A percentile compares a stretch with the other conserved stretches of the same genome.
Evolutionary conservation across 306 rosid species (phyloP).

Genomic region (Elaeagnus macrophylla): DNA sequence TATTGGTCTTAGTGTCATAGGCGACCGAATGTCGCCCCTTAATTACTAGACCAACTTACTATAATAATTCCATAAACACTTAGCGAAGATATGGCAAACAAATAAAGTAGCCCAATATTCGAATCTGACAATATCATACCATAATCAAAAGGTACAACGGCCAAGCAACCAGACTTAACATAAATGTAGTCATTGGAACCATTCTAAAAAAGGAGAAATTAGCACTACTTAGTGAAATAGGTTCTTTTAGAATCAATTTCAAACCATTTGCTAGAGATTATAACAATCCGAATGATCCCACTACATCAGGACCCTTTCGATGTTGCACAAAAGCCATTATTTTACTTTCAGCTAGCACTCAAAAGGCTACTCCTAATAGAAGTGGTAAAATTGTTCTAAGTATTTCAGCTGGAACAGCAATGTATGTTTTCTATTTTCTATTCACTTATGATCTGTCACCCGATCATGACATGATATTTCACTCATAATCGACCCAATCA

Average conservation of each 20-base stretch:
- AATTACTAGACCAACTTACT: too few species aligned
- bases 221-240: neutral
- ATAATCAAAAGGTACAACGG: neutral
- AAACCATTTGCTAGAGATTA: too few species aligned
- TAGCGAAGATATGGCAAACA: neutral
- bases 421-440: too few species aligned
- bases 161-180: neutral
- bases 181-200: neutral
- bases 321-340: neutral
- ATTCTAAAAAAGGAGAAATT: neutral
- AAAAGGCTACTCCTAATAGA: slow-evolving; percentile 2
- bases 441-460: too few species aligned
- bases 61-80: neutral
- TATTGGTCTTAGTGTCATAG: too few species aligned
- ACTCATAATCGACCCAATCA: too few species aligned
- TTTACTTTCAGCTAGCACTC: neutral
- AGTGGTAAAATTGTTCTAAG: slow-evolving; percentile 2
- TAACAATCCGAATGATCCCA: slow-evolving; percentile 3
- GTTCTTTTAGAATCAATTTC: neutral
- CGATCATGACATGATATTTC: too few species aligned
- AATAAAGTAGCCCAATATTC: too few species aligned
- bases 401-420: neutral
- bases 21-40: too few species aligned
- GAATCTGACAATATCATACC: neutral
- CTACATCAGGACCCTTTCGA: neutral